Evolutionary conservation across 768 basidiomycete genomes (phyloP).

Genomic region (Amyloporia xantha): DNA sequence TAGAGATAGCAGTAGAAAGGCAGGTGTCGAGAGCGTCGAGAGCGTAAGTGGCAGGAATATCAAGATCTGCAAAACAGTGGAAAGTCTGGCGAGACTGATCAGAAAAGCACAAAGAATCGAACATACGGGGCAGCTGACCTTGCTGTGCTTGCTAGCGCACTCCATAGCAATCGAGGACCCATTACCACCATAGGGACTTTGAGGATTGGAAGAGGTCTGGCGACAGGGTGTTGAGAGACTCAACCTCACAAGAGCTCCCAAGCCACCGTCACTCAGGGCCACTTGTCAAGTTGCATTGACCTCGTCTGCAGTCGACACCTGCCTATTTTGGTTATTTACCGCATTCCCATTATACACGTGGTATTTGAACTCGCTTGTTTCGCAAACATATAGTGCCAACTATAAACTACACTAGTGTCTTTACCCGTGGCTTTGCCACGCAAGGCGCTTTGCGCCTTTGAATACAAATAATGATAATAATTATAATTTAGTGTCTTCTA

Average conservation of each 20-base stretch:
- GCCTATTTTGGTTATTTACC: too few species aligned
- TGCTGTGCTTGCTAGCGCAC: conserved; percentile 55
- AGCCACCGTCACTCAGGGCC: too few species aligned
- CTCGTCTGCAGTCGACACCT: too few species aligned
- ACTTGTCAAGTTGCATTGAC: too few species aligned
- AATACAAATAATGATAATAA: too few species aligned
- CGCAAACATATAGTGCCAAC: too few species aligned
- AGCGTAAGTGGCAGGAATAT: conserved; percentile 81
- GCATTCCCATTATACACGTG: too few species aligned
- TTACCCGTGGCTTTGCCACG: too few species aligned
- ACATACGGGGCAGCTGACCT: conserved; percentile 32
- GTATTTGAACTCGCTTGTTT: too few species aligned
- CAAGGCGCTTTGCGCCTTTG: too few species aligned
- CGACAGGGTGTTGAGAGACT: not conserved
- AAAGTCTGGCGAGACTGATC: conserved; percentile 40
- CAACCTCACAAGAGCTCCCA: not conserved
- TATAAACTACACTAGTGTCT: too few species aligned
- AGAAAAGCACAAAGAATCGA: not conserved
- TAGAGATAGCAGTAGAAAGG: conserved; percentile 77
- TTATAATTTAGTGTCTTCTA: too few species aligned
- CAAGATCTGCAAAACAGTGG: conserved; percentile 74
- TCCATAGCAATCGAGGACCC: conserved; percentile 63
- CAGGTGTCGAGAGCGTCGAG: conserved; percentile 71
- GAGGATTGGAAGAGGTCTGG: not conserved
- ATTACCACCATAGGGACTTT: conserved; percentile 22